A percentile compares a stretch with the other conserved stretches of the same genome.
These are phyloP conservation scores for Lepidium aucheri DNA, from an alignment of 345 rosid species.

Conservation along the genomic window DNA sequence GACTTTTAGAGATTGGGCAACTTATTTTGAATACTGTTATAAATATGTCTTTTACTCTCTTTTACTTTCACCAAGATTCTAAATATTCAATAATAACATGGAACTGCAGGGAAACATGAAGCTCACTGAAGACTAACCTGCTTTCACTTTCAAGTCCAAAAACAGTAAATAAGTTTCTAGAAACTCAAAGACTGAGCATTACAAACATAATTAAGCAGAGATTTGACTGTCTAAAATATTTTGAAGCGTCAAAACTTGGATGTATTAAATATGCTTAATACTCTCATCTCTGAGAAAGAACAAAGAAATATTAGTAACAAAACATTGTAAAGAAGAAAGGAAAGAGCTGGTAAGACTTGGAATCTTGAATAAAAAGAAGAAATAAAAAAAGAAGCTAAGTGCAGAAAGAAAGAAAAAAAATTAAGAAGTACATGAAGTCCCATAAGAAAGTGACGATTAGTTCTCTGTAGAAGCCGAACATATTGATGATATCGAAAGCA, in stretches of 20 bases:
- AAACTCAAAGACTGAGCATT: conserved; percentile 60
- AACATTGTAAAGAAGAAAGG: not conserved
- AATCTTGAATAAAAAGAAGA: no score
- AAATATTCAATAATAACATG: conserved; percentile 11
- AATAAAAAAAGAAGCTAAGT: no score
- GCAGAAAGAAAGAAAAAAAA: no score
- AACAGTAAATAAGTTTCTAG: conserved; percentile 72
- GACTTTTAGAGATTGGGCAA: conserved; percentile 71
- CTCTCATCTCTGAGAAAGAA: not conserved
- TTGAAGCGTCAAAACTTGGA: conserved; percentile 67
- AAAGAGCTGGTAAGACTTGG: no score
- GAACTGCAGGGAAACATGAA: conserved; percentile 58
- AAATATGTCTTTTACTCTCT: not conserved
- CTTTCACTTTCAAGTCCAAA: conserved; percentile 68
- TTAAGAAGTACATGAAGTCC: no score
- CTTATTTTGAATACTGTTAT: not conserved
- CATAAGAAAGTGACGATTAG: no score
- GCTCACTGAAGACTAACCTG: conserved; percentile 66
- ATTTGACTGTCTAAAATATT: conserved; percentile 68
- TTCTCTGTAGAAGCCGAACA: no score
- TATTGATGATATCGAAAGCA: no score
- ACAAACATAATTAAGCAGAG: conserved; percentile 55
- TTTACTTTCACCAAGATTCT: not conserved
- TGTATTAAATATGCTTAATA: conserved; percentile 30
- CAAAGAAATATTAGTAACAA: not conserved